Percentiles rank a stretch among this genome's conserved stretches.
phyloP scores from a whole-genome alignment of 2,329 filamentous ascomycete genomes.

The Mycocentrospora acerina region DNA sequence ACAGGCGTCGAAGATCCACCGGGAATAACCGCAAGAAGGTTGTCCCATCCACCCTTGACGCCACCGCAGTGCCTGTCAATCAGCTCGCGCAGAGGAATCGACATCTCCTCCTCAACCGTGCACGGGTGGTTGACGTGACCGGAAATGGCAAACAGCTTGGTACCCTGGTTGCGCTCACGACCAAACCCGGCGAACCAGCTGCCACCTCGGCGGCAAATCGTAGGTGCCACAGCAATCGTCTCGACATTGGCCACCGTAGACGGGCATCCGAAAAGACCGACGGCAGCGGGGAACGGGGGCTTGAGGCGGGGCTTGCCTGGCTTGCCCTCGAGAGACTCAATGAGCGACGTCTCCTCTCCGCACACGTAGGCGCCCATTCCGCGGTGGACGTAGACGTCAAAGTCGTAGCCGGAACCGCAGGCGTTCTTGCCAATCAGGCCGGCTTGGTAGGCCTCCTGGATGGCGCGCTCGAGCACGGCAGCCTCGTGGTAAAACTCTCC shows the following conservation, averaged over 20 bases:
- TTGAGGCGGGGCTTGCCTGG: slow-evolving; percentile 97
- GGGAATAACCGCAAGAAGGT: slow-evolving; percentile 90
- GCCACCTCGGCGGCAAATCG: slow-evolving; percentile 89
- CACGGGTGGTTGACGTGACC: slow-evolving; percentile 98
- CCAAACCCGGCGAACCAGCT: slow-evolving; percentile 94
- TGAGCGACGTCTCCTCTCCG: slow-evolving; percentile 96
- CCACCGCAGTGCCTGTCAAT: slow-evolving; percentile 99
- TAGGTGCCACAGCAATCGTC: slow-evolving; percentile 91
- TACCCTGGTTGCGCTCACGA: slow-evolving; percentile 93
- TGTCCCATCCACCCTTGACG: slow-evolving; percentile 96
- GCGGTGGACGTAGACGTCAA: slow-evolving; percentile 94
- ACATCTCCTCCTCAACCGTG: slow-evolving; percentile 99
- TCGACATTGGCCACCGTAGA: slow-evolving; percentile 98
- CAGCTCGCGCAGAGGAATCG: slow-evolving; percentile 89
- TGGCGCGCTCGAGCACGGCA: slow-evolving; percentile 87
- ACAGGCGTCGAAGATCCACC: slow-evolving; percentile 97
- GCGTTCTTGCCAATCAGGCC: slow-evolving; percentile 98
- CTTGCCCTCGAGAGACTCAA: slow-evolving; percentile 98
- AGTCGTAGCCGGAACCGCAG: slow-evolving; percentile 95
- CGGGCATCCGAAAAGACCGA: slow-evolving; percentile 96
- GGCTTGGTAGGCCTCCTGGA: slow-evolving; percentile 95
- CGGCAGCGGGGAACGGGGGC: slow-evolving; percentile 95
- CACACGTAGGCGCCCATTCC: slow-evolving; percentile 98
- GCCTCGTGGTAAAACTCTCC: slow-evolving; percentile 98
- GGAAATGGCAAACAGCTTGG: slow-evolving; percentile 98